phyloP scores from a whole-genome alignment of 257 asterid species.

The Solanum piurae region DNA sequence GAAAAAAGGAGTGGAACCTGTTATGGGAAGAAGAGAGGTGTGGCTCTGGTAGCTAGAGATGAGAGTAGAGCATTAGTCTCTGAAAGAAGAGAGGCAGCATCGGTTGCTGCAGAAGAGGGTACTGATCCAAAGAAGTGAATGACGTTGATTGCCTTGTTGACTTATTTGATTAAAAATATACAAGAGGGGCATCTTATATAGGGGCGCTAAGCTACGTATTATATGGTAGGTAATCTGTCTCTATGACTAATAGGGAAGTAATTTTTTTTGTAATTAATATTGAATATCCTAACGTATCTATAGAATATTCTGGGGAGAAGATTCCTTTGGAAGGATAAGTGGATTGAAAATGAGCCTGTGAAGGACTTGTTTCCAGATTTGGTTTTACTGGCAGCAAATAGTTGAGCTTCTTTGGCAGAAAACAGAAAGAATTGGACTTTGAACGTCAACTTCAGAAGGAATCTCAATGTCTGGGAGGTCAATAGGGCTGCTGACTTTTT shows the following conservation, averaged over 20 bases:
- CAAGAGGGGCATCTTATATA: not conserved
- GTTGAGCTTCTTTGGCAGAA: not conserved
- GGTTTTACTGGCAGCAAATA: not conserved
- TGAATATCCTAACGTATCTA: not conserved
- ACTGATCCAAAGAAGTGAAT: not conserved
- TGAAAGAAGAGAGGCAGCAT: not conserved
- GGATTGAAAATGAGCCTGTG: not conserved
- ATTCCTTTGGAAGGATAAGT: not conserved
- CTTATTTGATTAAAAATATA: not conserved
- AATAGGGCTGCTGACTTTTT: not conserved
- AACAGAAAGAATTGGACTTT: not conserved
- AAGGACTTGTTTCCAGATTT: not conserved
- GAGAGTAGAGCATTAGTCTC: not conserved
- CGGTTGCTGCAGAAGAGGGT: not conserved
- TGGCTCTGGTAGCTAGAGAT: not conserved
- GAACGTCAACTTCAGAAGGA: not conserved
- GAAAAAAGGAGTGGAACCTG: not conserved
- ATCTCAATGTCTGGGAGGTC: not conserved
- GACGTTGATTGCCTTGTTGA: not conserved
- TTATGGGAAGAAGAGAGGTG: not conserved
- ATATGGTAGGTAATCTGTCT: not conserved
- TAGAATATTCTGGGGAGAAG: not conserved
- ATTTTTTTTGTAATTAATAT: not conserved
- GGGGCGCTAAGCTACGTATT: not conserved
- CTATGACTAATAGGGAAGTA: not conserved